Percentiles rank a stretch among this genome's conserved stretches.
Conservation (phyloP, 2,329 filamentous ascomycete genomes). For the Fusarium sp. region DNA sequence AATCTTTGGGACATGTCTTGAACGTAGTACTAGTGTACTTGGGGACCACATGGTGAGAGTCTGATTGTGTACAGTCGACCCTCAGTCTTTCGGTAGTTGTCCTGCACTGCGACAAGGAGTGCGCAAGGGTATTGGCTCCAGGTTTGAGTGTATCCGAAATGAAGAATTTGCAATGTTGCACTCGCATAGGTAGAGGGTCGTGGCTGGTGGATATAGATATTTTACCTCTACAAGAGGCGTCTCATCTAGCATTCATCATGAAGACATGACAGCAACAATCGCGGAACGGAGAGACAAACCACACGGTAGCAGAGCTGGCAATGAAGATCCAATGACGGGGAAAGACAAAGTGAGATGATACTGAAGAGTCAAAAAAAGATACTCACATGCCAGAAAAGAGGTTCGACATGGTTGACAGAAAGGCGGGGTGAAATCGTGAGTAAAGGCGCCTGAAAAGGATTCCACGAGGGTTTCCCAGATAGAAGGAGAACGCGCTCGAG, state of each 20-base stretch:
- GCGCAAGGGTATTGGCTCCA: constrained; percentile 5
- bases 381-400: constrained; percentile 73
- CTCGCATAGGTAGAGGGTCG: constrained; percentile 21
- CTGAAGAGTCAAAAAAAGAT: constrained; percentile 17
- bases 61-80: constrained; percentile 15
- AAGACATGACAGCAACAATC: not conserved
- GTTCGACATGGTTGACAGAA: constrained; percentile 64
- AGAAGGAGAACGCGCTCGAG: constrained; percentile 2
- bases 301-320: not conserved
- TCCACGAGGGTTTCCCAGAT: constrained; percentile 23
- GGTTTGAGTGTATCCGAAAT: constrained; percentile 14
- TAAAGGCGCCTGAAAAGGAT: constrained; percentile 39
- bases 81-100: constrained; percentile 28
- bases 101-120: constrained; percentile 11
- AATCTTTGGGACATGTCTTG: constrained; percentile 36
- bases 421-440: constrained; percentile 44
- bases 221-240: constrained; percentile 2
- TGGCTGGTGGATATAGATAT: constrained; percentile 8
- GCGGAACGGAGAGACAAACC: not conserved
- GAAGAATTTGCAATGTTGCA: constrained; percentile 20
- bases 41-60: constrained; percentile 36
- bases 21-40: constrained; percentile 26
- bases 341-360: not conserved
- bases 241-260: not conserved
- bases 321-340: not conserved